phyloP scores from a whole-genome alignment of 139 green algal species.

The Tetradesmus lagerheimii region DNA sequence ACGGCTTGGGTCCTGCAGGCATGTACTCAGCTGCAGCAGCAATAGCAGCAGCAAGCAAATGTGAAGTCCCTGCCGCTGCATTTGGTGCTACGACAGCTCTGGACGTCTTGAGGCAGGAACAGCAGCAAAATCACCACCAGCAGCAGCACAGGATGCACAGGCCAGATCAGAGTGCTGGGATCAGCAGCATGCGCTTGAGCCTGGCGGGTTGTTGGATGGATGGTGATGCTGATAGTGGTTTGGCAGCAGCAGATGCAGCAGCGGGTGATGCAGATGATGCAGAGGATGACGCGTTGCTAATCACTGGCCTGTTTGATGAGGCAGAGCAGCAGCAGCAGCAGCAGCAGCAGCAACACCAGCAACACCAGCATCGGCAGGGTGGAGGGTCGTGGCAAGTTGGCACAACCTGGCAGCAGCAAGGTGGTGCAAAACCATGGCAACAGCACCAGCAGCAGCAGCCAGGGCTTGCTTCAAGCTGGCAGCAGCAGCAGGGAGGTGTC shows the following conservation, averaged over 20 bases:
- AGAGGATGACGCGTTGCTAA: background rate
- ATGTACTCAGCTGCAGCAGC: background rate
- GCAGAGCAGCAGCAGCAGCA: conserved; percentile 29
- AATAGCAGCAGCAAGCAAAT: background rate
- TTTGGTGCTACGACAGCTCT: background rate
- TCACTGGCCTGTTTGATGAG: conserved; percentile 23
- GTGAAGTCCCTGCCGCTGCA: background rate
- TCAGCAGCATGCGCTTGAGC: conserved; percentile 17
- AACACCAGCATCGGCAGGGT: background rate
- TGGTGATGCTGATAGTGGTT: background rate
- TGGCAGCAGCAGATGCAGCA: background rate
- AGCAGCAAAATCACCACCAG: background rate
- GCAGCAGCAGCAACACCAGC: background rate
- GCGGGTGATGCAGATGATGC: background rate
- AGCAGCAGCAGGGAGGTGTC: conserved; percentile 28
- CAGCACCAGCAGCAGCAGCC: background rate
- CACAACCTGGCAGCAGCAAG: conserved; percentile 23
- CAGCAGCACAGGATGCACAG: background rate
- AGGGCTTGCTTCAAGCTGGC: background rate
- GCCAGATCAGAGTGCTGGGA: background rate
- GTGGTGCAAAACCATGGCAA: background rate
- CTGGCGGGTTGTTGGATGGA: background rate
- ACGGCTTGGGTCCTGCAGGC: background rate
- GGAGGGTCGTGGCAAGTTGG: no score
- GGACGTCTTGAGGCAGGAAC: background rate